Evolutionary conservation across 192 early-diverging fungal species (phyloP).

Genomic region (Backusella tuberculispora): DNA sequence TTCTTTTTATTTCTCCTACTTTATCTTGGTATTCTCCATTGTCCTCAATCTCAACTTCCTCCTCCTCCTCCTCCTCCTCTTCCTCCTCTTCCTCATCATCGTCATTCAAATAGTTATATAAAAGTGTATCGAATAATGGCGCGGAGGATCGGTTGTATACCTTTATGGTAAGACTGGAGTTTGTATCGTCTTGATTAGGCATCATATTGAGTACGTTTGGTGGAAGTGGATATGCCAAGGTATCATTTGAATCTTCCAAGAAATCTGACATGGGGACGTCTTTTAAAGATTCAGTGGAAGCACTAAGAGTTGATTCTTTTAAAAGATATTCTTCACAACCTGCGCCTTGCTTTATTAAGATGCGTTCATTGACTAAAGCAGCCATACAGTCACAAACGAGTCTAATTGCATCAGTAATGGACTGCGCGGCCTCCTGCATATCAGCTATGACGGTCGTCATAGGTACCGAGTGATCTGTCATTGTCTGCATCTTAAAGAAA

Average conservation of each 20-base stretch:
- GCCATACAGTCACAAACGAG: slow-evolving; percentile 21
- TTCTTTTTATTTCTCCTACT: not conserved
- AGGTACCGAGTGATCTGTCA: slow-evolving; percentile 13
- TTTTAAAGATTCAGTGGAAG: not conserved
- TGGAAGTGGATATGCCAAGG: not conserved
- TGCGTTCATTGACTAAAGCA: not conserved
- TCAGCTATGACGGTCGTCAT: not conserved
- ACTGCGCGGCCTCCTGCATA: not conserved
- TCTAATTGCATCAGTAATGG: slow-evolving; percentile 18
- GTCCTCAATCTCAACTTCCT: not conserved
- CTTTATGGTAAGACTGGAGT: not conserved
- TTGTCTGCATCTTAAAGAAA: slow-evolving; percentile 32
- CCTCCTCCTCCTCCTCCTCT: not conserved
- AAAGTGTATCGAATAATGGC: not conserved
- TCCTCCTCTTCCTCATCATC: not conserved
- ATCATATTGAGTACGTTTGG: not conserved
- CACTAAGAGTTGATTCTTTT: not conserved
- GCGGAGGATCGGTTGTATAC: not conserved
- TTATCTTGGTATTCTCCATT: not conserved
- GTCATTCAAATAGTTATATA: slow-evolving; percentile 6
- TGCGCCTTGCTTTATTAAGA: not conserved
- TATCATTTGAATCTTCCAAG: not conserved
- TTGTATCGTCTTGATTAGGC: not conserved
- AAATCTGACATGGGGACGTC: not conserved
- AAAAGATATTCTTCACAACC: not conserved